Evolutionary conservation across 2,329 filamentous ascomycete species (phyloP), one percentile per base, ranked within the genome.

Genomic region (Trichoderma arundinaceum): DNA sequence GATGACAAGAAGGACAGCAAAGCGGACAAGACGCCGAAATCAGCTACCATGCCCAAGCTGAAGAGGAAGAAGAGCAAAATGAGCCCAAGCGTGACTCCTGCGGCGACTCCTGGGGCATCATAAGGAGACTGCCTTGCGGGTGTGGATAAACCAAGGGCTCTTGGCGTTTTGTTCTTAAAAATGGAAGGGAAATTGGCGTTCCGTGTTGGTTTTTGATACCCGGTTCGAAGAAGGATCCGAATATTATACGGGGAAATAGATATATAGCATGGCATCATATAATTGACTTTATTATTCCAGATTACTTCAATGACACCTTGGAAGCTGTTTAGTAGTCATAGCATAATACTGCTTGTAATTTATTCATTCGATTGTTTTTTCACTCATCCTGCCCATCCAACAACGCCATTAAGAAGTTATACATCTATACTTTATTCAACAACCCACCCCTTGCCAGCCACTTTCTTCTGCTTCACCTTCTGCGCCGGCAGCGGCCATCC

Each of bases 401-500:
- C 39, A 61, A 63, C 60, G 60, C 60, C 60, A 28, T 41, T 54
- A 46, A 38, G 13, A n/a, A 10, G 41, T 51, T 41, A 43, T 22
- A 44, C 54, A 54, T 46, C 13, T 46, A 17, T 15, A 17, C 49
- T 39, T 63, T 73, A 86, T 69, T 84, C 89, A 67, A 91, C 86
- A 69, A 90, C 84, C 92, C 93, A 96, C 0, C 90, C 91, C 70
- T 86, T 87, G 44, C 87, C 90, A 1, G 82, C 75, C 66, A 92
- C 86, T 78, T 90, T 92, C 77, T 80, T 88, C 80, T 98, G 94
- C 72, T 87, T 83, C 48, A 98, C 90, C 80, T 91, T 96, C 78
- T 88, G 89, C n/a, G 91, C 89, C 3, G 92, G 91, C 75, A 99
- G 77, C 12, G 92, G 90, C 94, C 94, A 97, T 0, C 92, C 92